phyloP scores from a whole-genome alignment of 2,329 filamentous ascomycete genomes.

The Setomelanomma holmii region DNA sequence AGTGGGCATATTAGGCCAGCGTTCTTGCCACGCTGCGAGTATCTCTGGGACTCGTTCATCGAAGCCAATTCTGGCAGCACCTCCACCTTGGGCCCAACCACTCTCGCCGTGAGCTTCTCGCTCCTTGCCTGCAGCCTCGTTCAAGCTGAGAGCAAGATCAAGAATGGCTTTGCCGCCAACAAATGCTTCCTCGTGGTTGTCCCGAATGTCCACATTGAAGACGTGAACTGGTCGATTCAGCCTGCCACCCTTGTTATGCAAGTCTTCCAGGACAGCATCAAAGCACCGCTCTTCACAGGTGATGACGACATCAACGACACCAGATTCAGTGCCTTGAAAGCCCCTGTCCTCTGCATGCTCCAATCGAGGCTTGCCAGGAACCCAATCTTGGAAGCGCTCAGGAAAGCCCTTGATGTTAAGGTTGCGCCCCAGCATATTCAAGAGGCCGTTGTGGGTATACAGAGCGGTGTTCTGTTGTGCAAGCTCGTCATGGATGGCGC shows the following conservation, averaged over 20 bases:
- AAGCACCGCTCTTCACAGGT: constrained; percentile 98
- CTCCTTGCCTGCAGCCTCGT: constrained; percentile 80
- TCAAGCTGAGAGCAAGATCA: constrained; percentile 85
- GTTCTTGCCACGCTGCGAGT: constrained; percentile 90
- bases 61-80: constrained; percentile 73
- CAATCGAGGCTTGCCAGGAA: constrained; percentile 80
- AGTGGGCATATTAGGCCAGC: constrained; percentile 88
- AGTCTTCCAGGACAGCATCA: constrained; percentile 95
- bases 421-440: constrained; percentile 96
- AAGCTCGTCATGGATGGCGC: constrained; percentile 92
- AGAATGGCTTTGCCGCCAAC: constrained; percentile 91
- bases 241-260: constrained; percentile 82
- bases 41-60: constrained; percentile 94
- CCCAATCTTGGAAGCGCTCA: constrained; percentile 98
- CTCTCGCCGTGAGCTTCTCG: constrained; percentile 68
- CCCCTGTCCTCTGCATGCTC: constrained; percentile 76
- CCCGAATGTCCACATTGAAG: constrained; percentile 97
- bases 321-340: constrained; percentile 80
- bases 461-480: constrained; percentile 83
- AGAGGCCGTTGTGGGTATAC: constrained; percentile 88
- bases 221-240: constrained; percentile 95
- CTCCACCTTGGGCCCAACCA: constrained; percentile 70
- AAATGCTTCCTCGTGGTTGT: constrained; percentile 96
- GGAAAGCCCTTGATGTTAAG: constrained; percentile 92
- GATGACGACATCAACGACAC: constrained; percentile 91